phyloP scores from a whole-genome alignment of 1,284 basidiomycete genomes.

The Irpex sp. region DNA sequence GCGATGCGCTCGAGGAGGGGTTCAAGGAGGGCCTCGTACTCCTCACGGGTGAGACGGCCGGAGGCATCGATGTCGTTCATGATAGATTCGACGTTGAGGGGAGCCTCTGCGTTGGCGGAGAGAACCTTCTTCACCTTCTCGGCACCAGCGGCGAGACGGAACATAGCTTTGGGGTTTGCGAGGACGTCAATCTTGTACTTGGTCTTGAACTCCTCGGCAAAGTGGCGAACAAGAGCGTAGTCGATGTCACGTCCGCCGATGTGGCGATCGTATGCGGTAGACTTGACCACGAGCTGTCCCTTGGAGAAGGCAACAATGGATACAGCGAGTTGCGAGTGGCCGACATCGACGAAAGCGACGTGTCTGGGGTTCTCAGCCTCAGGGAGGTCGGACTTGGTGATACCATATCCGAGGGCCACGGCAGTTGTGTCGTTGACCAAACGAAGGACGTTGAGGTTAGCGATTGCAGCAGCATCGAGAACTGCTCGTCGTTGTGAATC shows the following conservation, averaged over 20 bases:
- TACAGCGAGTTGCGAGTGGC: slow-evolving; percentile 84
- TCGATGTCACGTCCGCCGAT: slow-evolving; percentile 94
- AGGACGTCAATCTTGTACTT: slow-evolving; percentile 96
- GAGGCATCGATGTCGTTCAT: slow-evolving; percentile 83
- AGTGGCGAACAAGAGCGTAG: slow-evolving; percentile 81
- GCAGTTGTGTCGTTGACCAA: slow-evolving; percentile 95
- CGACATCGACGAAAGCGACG: slow-evolving; percentile 89
- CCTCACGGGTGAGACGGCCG: slow-evolving; percentile 52
- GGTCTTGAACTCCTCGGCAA: slow-evolving; percentile 82
- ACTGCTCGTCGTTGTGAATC: slow-evolving; percentile 86
- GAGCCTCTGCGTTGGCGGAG: slow-evolving; percentile 81
- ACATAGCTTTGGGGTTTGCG: slow-evolving; percentile 83
- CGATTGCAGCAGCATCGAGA: slow-evolving; percentile 84
- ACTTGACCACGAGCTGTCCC: slow-evolving; percentile 82
- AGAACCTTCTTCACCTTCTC: slow-evolving; percentile 71
- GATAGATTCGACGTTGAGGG: slow-evolving; percentile 88
- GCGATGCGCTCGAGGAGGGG: slow-evolving; percentile 50
- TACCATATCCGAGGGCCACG: slow-evolving; percentile 90
- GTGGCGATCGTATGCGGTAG: slow-evolving; percentile 83
- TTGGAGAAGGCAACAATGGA: slow-evolving; percentile 88
- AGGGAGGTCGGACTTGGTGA: slow-evolving; percentile 93
- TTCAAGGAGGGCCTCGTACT: slow-evolving; percentile 53
- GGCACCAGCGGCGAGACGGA: slow-evolving; percentile 81
- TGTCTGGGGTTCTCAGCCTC: slow-evolving; percentile 75
- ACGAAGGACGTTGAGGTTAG: slow-evolving; percentile 82